Base-by-base conservation (phyloP, 208 protist species). In the Leishmania lainsoni region DNA sequence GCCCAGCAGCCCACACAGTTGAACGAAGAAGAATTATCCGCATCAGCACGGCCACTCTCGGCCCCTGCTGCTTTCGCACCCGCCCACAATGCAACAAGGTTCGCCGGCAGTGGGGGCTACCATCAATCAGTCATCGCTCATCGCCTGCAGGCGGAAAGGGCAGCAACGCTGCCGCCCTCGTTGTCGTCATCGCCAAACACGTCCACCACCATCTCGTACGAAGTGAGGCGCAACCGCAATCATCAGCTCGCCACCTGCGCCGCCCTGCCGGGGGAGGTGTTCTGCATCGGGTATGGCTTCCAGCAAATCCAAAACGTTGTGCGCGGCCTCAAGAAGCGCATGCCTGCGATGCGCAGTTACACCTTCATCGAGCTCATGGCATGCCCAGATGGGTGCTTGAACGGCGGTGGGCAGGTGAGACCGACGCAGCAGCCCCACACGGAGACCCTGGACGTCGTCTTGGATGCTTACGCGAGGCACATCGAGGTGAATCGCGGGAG, bases 291-390 rank as follows among this genome's bases (percentile, higher is more conserved):
- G 12, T 99, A 99, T 83, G 99, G 99, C 39, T 99, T 99, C 71
- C 93, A 99, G 68, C 99, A 99, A 86, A 99, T 99, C 78, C 98
- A 99, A 89, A 99, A 99, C 88, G 79, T 99, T 14, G 95, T 99
- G 35, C 94, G 98, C 22, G 95, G 94, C 26, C 71, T 99, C 39
- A 99, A 98, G 83, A 93, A 86, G 68, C 85, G 87, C 29, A 83
- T 87, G 54, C 78, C 90, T 4, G 75, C 89, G 6, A 83, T 91
- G 68, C 76, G 85, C 51, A 61, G 63, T 6, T 93, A 92, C 79
- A 92, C 98, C 45, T 99, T 99, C 88, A 89, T 99, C n/a, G 98
- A 99, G 85, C 75, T 99, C 20, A 99, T 99, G 98, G 99, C 99
- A 17, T 99, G 99, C 83, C 99, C 99, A 16, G 89, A 89, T 71